Conservation (phyloP, 78 protist species). For the Cavenderia fasciculata region DNA sequence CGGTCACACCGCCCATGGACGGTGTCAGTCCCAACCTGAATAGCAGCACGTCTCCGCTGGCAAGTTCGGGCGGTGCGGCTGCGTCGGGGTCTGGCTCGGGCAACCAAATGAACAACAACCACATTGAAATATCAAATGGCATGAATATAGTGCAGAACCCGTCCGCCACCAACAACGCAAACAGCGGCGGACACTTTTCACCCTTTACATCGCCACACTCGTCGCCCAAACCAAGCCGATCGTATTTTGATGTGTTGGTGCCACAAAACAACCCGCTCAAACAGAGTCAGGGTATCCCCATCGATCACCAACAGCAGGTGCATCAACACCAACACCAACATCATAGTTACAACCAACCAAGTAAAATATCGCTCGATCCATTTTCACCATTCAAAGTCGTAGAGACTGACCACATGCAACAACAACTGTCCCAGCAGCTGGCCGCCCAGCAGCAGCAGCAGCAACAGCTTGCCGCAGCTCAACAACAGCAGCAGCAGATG, state of each 20-base stretch:
- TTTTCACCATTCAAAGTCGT: slow-evolving; percentile 55
- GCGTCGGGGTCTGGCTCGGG: neutral
- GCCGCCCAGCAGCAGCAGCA: too few species aligned
- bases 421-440: too few species aligned
- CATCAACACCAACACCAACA: slow-evolving; percentile 14
- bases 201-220: slow-evolving; percentile 57
- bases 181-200: slow-evolving; percentile 7
- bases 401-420: too few species aligned
- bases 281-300: neutral
- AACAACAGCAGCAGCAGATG: too few species aligned
- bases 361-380: slow-evolving; percentile 32
- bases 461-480: too few species aligned
- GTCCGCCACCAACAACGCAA: neutral
- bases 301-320: neutral
- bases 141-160: too few species aligned
- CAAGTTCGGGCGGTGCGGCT: neutral
- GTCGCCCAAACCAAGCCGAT: slow-evolving; percentile 60
- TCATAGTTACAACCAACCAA: neutral
- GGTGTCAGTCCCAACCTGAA: slow-evolving; percentile 7
- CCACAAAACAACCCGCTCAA: slow-evolving; percentile 4
- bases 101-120: neutral
- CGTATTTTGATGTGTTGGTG: slow-evolving; percentile 48
- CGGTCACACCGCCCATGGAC: slow-evolving; percentile 18
- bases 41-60: too few species aligned
- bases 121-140: too few species aligned